Evolutionary conservation across 1,284 basidiomycete species (phyloP).

Genomic region (Somion occarium): DNA sequence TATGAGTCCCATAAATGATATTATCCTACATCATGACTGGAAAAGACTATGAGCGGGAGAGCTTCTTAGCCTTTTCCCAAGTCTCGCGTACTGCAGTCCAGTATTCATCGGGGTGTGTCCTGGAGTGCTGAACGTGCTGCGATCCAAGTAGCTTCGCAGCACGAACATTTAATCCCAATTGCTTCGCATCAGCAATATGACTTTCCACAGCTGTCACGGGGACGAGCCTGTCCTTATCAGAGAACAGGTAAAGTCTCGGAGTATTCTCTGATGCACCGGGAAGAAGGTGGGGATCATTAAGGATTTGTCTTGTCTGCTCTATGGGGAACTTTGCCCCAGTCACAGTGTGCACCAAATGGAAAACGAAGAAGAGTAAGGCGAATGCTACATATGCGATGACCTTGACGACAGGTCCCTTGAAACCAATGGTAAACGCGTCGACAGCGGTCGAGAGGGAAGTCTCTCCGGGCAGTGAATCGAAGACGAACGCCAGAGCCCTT

Average conservation of each 20-base stretch:
- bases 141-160: slow-evolving; percentile 41
- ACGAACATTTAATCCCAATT: slow-evolving; percentile 33
- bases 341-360: slow-evolving; percentile 13
- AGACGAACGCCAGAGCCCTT: slow-evolving; percentile 34
- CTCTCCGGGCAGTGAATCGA: slow-evolving; percentile 48
- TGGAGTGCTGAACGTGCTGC: slow-evolving; percentile 52
- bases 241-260: slow-evolving; percentile 52
- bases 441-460: slow-evolving; percentile 23
- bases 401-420: slow-evolving; percentile 30
- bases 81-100: slow-evolving; percentile 37
- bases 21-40: too few species aligned
- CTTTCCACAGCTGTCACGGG: slow-evolving; percentile 35
- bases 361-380: slow-evolving; percentile 18
- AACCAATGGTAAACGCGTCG: slow-evolving; percentile 35
- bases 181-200: slow-evolving; percentile 35
- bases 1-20: not conserved
- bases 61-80: slow-evolving; percentile 31
- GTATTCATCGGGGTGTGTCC: slow-evolving; percentile 42
- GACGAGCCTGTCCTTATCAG: slow-evolving; percentile 43
- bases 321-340: slow-evolving; percentile 14
- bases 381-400: slow-evolving; percentile 20
- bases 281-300: slow-evolving; percentile 33
- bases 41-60: too few species aligned
- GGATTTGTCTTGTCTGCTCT: slow-evolving; percentile 22
- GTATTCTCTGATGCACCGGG: slow-evolving; percentile 41